phyloP scores from a whole-genome alignment of 768 basidiomycete species.

The Leccinum boreale region DNA sequence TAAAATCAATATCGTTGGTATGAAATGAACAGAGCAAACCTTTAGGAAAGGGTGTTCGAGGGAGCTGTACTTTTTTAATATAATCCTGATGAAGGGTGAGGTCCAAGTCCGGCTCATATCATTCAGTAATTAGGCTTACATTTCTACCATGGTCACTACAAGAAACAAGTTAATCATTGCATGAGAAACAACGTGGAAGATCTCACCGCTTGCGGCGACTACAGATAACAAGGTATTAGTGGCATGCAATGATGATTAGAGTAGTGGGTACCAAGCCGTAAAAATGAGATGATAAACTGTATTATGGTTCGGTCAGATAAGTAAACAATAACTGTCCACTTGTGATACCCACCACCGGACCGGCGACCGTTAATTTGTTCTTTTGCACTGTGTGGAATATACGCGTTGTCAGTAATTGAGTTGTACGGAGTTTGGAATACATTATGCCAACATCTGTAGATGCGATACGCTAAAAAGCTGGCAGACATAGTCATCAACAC shows the following conservation, averaged over 20 bases:
- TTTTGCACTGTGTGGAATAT: conserved; percentile 10
- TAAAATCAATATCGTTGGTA: not conserved
- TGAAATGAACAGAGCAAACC: not conserved
- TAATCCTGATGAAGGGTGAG: conserved; percentile 10
- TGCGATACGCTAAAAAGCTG: conserved; percentile 26
- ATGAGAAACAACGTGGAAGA: not conserved
- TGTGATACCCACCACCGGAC: conserved; percentile 12
- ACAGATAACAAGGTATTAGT: not conserved
- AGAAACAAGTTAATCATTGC: not conserved
- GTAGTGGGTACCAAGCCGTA: conserved; percentile 16
- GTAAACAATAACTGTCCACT: not conserved
- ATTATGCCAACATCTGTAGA: conserved; percentile 18
- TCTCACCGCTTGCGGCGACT: conserved; percentile 23
- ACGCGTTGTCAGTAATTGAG: not conserved
- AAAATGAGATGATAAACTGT: conserved; percentile 15
- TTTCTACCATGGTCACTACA: conserved; percentile 20
- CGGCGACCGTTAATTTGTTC: conserved; percentile 10
- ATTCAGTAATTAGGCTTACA: conserved; percentile 10
- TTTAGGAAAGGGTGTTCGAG: conserved; percentile 11
- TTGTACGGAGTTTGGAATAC: not conserved
- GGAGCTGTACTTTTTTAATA: conserved; percentile 2
- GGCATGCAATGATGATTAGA: not conserved
- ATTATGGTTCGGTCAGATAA: not conserved
- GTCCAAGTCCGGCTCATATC: not conserved
- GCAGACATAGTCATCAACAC: not conserved